Conservation (phyloP, 208 protist genomes). For the Leishmania major region DNA sequence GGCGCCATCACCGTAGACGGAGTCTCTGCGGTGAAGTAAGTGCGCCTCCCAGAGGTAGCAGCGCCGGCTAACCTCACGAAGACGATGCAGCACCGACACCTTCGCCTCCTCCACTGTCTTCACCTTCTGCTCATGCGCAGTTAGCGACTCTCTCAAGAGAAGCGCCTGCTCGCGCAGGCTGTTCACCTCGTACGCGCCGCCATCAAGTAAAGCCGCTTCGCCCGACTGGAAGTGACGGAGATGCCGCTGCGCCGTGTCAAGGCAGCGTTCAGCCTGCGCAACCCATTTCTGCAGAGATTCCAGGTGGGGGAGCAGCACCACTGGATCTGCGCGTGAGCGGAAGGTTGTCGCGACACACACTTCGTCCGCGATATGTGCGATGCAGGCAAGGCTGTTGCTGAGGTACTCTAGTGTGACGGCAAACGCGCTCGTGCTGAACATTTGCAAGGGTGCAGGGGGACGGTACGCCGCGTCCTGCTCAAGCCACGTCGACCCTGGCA, state of each 20-base stretch:
- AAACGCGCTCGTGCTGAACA: slow-evolving; percentile 66
- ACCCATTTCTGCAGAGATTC: slow-evolving; percentile 43
- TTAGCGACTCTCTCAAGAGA: slow-evolving; percentile 68
- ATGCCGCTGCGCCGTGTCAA: slow-evolving; percentile 48
- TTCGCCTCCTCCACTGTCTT: slow-evolving; percentile 53
- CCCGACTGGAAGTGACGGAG: slow-evolving; percentile 69
- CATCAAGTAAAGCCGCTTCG: slow-evolving; percentile 63
- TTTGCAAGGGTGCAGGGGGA: slow-evolving; percentile 41
- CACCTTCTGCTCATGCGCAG: slow-evolving; percentile 69
- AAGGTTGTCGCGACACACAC: slow-evolving; percentile 67
- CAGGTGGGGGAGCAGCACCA: slow-evolving; percentile 44
- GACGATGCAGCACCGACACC: slow-evolving; percentile 35
- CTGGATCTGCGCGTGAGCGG: slow-evolving; percentile 38
- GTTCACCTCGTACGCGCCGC: slow-evolving; percentile 64
- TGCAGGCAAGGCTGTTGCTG: slow-evolving; percentile 39
- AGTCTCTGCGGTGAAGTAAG: slow-evolving; percentile 28
- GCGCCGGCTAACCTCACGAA: slow-evolving; percentile 38
- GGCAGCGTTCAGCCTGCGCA: slow-evolving; percentile 36
- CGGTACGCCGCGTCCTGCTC: slow-evolving; percentile 21
- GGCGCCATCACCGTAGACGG: not conserved
- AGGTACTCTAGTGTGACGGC: slow-evolving; percentile 63
- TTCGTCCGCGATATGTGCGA: slow-evolving; percentile 59
- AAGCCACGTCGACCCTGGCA: slow-evolving; percentile 7
- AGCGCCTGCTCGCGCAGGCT: slow-evolving; percentile 74
- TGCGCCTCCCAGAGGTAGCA: slow-evolving; percentile 56